Percentiles rank a stretch among this genome's conserved stretches.
phyloP scores from a whole-genome alignment of 2,329 filamentous ascomycete species.

The Alternaria hordeiaustralica region DNA sequence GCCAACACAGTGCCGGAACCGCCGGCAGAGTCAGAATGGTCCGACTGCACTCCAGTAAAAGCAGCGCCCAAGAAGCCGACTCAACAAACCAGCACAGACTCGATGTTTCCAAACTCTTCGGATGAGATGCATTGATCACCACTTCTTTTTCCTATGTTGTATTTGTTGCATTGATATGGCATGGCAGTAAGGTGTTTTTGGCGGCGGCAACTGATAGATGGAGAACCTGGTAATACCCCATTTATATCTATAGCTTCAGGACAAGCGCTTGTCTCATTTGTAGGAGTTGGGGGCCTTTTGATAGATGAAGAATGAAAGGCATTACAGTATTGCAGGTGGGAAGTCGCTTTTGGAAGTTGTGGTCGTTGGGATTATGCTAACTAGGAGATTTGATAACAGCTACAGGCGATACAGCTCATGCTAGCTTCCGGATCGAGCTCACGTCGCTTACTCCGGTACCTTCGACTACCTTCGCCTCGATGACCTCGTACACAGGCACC shows the following conservation, averaged over 20 bases:
- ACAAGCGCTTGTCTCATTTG: slow-evolving; percentile 10
- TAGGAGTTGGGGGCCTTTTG: slow-evolving; percentile 4
- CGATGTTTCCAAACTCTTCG: slow-evolving; percentile 12
- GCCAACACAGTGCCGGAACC: not conserved
- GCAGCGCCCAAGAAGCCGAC: not conserved
- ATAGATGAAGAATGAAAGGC: slow-evolving; percentile 9
- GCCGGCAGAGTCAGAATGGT: not conserved
- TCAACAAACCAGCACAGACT: slow-evolving; percentile 6
- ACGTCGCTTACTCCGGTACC: slow-evolving; percentile 61
- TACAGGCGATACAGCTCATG: not conserved
- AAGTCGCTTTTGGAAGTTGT: not conserved
- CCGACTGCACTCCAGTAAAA: not conserved
- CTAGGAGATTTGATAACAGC: not conserved
- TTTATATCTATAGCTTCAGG: slow-evolving; percentile 11
- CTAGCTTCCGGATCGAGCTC: slow-evolving; percentile 31
- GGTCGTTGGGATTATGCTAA: not conserved
- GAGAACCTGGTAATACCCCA: slow-evolving; percentile 22
- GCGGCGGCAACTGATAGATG: slow-evolving; percentile 7
- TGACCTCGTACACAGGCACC: slow-evolving; percentile 63
- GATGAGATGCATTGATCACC: not conserved
- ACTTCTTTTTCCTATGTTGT: slow-evolving; percentile 1
- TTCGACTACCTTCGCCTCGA: slow-evolving; percentile 63
- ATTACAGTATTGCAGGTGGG: not conserved
- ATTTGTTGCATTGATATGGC: slow-evolving; percentile 15
- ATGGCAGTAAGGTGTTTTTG: slow-evolving; percentile 6